Conservation (phyloP, 371 early-diverging fungal species). For the Mortierella sp. region DNA sequence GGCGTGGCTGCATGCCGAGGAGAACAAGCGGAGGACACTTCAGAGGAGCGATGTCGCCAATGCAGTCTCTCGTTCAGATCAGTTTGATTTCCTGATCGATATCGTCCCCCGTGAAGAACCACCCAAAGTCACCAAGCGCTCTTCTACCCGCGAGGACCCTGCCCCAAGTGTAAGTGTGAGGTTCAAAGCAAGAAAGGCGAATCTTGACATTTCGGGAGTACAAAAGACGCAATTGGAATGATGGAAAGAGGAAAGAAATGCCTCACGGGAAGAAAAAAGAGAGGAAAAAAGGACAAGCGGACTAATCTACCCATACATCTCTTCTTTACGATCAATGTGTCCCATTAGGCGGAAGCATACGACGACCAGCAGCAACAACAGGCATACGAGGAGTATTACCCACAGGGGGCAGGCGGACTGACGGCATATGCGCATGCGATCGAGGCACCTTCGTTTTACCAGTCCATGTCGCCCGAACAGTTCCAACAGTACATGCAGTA, state of each 20-base stretch:
- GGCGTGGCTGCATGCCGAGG: conserved; percentile 94
- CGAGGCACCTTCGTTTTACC: conserved; percentile 33
- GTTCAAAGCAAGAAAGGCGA: no score
- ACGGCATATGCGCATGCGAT: conserved; percentile 41
- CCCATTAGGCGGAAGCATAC: conserved; percentile 22
- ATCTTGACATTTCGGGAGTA: neutral
- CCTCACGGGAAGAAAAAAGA: neutral
- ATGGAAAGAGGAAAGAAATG: neutral
- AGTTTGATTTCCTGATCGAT: conserved; percentile 94
- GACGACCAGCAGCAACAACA: conserved; percentile 34
- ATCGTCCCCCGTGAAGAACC: conserved; percentile 87
- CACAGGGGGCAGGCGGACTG: conserved; percentile 33
- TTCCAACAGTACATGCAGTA: conserved; percentile 55
- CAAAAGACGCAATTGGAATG: no score
- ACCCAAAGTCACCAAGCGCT: conserved; percentile 27
- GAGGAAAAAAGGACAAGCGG: no score
- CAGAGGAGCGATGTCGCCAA: conserved; percentile 87
- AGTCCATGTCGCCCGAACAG: conserved; percentile 49
- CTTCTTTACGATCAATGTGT: neutral
- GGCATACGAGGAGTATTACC: conserved; percentile 37
- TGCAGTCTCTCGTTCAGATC: conserved; percentile 86
- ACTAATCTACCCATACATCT: neutral
- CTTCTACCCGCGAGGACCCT: conserved; percentile 41
- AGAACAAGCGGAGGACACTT: conserved; percentile 92
- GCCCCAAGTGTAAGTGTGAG: conserved; percentile 22